These are phyloP conservation scores for Metschnikowia peoriensis DNA, from an alignment of 805 yeast genomes.

Conservation along the genomic window DNA sequence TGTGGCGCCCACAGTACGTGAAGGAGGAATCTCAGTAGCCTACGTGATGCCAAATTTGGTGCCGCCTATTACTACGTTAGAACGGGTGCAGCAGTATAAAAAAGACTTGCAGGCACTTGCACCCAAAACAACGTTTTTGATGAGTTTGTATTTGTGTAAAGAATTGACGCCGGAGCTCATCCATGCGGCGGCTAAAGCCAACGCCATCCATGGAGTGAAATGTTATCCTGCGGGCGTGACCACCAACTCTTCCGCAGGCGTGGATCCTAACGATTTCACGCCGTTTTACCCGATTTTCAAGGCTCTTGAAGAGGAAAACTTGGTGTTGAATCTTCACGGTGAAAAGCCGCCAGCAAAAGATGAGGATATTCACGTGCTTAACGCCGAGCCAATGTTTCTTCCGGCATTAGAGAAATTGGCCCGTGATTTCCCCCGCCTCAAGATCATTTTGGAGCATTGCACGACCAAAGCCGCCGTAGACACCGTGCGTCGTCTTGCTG, in stretches of 20 bases:
- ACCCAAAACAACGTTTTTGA: conserved; percentile 82
- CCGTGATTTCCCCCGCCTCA: conserved; percentile 76
- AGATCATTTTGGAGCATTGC: conserved; percentile 91
- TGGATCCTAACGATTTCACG: conserved; percentile 87
- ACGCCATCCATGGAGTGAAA: conserved; percentile 82
- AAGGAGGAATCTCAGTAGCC: conserved; percentile 89
- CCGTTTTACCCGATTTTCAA: conserved; percentile 86
- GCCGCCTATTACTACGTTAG: conserved; percentile 85
- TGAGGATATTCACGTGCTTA: conserved; percentile 78
- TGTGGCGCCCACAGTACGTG: conserved; percentile 83
- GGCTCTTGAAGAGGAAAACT: conserved; percentile 75
- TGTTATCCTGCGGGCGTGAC: conserved; percentile 99
- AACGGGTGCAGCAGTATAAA: conserved; percentile 70
- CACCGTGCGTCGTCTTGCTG: conserved; percentile 57
- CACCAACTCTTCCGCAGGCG: conserved; percentile 92
- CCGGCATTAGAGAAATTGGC: conserved; percentile 85
- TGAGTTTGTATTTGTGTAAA: conserved; percentile 82
- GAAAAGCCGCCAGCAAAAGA: conserved; percentile 71
- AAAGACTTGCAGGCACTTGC: conserved; percentile 58
- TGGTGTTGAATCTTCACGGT: conserved; percentile 90
- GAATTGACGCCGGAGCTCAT: conserved; percentile 85
- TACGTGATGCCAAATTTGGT: conserved; percentile 95
- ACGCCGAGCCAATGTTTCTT: conserved; percentile 89
- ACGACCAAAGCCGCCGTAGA: conserved; percentile 88
- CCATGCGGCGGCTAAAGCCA: conserved; percentile 66